Conservation (phyloP, 2,329 filamentous ascomycete genomes). For the Monilinia fructicola region DNA sequence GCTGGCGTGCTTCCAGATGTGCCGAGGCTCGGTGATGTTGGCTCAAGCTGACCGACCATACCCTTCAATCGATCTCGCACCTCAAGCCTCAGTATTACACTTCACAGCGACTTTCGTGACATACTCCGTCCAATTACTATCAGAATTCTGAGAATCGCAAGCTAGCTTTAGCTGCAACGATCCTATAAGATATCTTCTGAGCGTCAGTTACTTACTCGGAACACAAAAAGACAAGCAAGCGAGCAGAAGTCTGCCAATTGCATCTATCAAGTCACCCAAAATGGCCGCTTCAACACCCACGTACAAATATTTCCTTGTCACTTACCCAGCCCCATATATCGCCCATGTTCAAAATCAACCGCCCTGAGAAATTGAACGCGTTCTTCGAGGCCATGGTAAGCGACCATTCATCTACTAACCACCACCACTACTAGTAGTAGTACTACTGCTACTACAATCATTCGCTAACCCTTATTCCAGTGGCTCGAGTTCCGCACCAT, state of each 20-base stretch:
- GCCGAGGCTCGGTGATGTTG: constrained; percentile 18
- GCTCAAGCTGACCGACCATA: neutral
- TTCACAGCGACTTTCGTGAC: neutral
- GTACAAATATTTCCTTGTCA: constrained; percentile 53
- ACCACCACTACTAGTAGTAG: neutral
- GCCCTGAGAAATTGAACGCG: constrained; percentile 82
- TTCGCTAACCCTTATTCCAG: constrained; percentile 11
- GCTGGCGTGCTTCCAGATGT: neutral
- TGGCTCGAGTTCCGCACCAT: constrained; percentile 77
- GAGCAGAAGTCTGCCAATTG: neutral
- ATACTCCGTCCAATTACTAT: neutral
- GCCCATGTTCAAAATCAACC: constrained; percentile 94
- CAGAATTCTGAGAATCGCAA: neutral
- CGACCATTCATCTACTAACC: neutral
- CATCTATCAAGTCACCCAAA: neutral
- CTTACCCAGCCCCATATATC: constrained; percentile 69
- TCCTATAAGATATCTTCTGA: neutral
- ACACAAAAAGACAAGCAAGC: constrained; percentile 5
- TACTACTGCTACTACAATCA: neutral
- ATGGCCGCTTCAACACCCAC: constrained; percentile 26
- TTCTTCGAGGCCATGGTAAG: constrained; percentile 71
- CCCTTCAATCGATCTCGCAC: neutral
- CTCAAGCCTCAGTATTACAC: neutral
- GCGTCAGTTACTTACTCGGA: neutral
- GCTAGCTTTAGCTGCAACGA: neutral